A percentile compares a stretch with the other conserved stretches of the same genome.
These are phyloP conservation scores for Penicillium lagena DNA, from an alignment of 495 filamentous ascomycete genomes.

Conservation along the genomic window DNA sequence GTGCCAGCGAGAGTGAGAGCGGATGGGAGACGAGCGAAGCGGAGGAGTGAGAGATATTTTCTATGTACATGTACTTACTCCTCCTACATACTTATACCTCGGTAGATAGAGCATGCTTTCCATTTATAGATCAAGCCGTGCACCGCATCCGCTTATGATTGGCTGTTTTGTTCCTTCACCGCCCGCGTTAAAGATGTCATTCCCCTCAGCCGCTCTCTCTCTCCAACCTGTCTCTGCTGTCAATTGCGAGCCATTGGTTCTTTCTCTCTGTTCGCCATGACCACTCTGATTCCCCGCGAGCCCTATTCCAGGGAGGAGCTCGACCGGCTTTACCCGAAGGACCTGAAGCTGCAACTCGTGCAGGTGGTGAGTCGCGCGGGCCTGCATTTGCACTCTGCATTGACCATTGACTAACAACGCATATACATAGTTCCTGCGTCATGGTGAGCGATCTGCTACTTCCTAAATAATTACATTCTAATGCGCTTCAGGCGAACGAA, in stretches of 20 bases:
- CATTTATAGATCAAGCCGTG: too few species aligned
- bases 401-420: conserved; percentile 7
- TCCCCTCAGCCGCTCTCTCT: neutral
- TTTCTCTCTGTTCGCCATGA: conserved; percentile 48
- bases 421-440: conserved; percentile 60
- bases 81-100: too few species aligned
- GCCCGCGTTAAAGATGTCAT: neutral
- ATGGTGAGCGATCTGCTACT: conserved; percentile 47
- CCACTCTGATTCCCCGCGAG: conserved; percentile 62
- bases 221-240: too few species aligned
- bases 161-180: neutral
- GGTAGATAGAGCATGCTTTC: too few species aligned
- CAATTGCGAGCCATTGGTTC: too few species aligned
- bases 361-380: conserved; percentile 57
- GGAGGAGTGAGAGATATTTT: conserved; percentile 7
- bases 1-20: conserved; percentile 38
- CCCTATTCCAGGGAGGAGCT: conserved; percentile 83
- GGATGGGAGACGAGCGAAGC: conserved; percentile 34
- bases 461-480: neutral
- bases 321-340: conserved; percentile 67
- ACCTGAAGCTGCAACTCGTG: conserved; percentile 77
- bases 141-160: too few species aligned
- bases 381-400: neutral
- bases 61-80: neutral
- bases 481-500: conserved; percentile 59